Conservation (phyloP, 768 basidiomycete species). For the Lactifluus piperatus region DNA sequence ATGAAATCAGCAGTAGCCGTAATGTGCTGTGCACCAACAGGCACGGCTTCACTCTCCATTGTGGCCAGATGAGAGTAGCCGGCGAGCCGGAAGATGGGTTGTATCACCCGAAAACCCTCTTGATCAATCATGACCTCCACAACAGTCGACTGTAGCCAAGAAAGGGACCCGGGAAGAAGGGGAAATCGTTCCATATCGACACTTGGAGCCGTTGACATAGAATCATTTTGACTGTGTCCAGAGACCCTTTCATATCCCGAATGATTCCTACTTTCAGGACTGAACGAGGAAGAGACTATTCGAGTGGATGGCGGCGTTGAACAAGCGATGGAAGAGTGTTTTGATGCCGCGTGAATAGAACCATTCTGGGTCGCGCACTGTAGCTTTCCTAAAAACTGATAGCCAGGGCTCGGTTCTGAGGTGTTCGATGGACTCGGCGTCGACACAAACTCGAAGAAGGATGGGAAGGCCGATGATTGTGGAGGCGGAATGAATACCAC, state of each 20-base stretch:
- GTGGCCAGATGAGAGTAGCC: slow-evolving; percentile 34
- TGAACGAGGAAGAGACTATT: background rate
- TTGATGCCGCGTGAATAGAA: background rate
- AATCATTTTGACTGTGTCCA: background rate
- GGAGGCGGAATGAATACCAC: background rate
- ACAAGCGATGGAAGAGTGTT: background rate
- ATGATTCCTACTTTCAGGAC: background rate
- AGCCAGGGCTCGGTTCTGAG: slow-evolving; percentile 5
- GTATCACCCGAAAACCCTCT: slow-evolving; percentile 65
- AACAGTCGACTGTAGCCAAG: slow-evolving; percentile 45
- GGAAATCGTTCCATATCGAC: slow-evolving; percentile 2
- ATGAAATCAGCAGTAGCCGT: slow-evolving; percentile 55
- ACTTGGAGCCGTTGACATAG: background rate
- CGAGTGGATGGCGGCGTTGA: background rate
- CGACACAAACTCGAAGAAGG: background rate
- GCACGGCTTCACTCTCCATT: slow-evolving; percentile 1
- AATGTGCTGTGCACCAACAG: slow-evolving; percentile 28
- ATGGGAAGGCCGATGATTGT: background rate
- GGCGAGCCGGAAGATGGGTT: slow-evolving; percentile 50
- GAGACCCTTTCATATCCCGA: background rate
- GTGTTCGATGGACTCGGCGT: background rate
- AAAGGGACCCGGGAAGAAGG: slow-evolving; percentile 31
- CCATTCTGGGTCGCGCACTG: background rate
- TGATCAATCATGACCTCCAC: slow-evolving; percentile 74
- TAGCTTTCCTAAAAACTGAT: background rate